Base-by-base conservation (phyloP, 2,329 filamentous ascomycete species). In the Beauveria australis region DNA sequence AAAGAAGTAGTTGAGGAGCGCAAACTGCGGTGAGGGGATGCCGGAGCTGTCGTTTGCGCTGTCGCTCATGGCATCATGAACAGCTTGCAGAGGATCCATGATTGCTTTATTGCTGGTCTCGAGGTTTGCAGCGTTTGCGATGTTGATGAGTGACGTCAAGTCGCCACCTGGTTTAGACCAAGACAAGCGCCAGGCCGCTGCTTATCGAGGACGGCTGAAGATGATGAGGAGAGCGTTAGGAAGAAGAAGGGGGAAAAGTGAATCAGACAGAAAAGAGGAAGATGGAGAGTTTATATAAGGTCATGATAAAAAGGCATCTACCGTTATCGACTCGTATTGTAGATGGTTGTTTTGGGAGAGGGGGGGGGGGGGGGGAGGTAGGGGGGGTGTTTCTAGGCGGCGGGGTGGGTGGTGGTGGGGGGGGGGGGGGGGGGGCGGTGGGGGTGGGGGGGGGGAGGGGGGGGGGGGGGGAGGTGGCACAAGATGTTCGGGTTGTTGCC, bases 1-100 rank as follows among this genome's bases (percentile, higher is more conserved):
- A 65, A 89, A 81, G 69, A 89, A 79, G 63, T 80, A 78, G 67
- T 89, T 85, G 37, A 89, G 74, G 16, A 85, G 70, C 57, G 70
- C 76, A 44, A 78, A 74, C 64, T 78, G 77, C 8, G 77, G 70
- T 26, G 70, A 62, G 2, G 63, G 63, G 28, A 60, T 24, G 30
- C 61, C 53, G 14, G 22, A 19, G 55, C 5, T 41, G 19, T 53
- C 47, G 18, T 41, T 22, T 18, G 8, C 3, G 41, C 16, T 5
- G 40, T 26, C 47, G 53, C 9, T 18, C 53, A 58, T 12, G 52
- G 52, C 53, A 2, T 24, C 43, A 1, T 48, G 43, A 7, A n/a
- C 40, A 16, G 48, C 48, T 12, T 47, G 53, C 5, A 53, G 12
- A 30, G 49, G 59, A 52, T 58, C 51, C 61, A 62, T 60, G 54